Evolutionary conservation across 495 filamentous ascomycete genomes (phyloP).

Genomic region (Penicillium argentinense): DNA sequence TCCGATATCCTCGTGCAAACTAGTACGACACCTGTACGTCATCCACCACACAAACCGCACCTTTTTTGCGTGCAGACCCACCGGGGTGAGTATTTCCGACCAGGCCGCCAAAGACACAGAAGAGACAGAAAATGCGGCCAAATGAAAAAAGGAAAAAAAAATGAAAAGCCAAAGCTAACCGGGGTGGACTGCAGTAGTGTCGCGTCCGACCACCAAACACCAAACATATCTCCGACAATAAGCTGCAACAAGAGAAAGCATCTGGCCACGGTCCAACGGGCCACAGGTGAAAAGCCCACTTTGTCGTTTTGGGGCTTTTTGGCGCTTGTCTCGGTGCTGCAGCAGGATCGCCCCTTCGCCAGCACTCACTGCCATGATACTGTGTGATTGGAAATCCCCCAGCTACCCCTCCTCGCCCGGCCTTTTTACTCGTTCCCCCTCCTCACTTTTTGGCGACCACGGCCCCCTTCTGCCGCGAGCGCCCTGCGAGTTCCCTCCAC

Average conservation of each 20-base stretch:
- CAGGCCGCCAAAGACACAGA: too few relatives aligned
- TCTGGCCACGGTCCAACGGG: neutral
- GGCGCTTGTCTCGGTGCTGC: constrained; percentile 23
- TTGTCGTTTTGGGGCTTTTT: constrained; percentile 3
- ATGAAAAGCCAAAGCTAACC: neutral
- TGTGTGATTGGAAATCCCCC: constrained; percentile 10
- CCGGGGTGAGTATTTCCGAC: too few relatives aligned
- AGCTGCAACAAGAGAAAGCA: neutral
- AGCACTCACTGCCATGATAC: neutral
- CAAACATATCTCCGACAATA: neutral
- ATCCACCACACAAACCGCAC: neutral
- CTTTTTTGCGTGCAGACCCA: too few relatives aligned
- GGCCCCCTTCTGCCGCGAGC: constrained; percentile 11
- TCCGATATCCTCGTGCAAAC: neutral
- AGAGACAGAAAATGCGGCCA: too few relatives aligned
- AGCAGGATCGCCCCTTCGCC: neutral
- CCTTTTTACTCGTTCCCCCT: neutral
- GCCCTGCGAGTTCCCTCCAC: constrained; percentile 1
- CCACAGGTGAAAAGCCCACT: neutral
- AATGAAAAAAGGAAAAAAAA: neutral
- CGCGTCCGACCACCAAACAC: neutral
- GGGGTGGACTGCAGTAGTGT: neutral
- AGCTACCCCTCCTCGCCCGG: neutral
- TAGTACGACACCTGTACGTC: neutral
- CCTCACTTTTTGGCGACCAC: constrained; percentile 4